A percentile compares a stretch with the other conserved stretches of the same genome.
phyloP scores from a whole-genome alignment of 163 green algal species.

The Scenedesmus sp. region DNA sequence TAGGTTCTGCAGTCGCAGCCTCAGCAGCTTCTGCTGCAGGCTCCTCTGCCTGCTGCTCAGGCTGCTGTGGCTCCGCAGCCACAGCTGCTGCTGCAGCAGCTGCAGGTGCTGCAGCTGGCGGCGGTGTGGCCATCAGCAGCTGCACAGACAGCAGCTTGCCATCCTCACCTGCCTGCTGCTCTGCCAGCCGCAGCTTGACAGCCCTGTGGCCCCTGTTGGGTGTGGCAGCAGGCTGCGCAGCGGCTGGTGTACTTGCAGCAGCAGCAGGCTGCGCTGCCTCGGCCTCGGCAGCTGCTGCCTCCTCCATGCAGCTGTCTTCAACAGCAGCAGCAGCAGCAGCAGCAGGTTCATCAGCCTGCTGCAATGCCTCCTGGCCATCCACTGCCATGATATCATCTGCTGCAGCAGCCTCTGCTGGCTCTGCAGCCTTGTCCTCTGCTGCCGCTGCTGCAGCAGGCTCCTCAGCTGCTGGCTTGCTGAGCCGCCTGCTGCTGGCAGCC shows the following conservation, averaged over 20 bases:
- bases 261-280: background rate
- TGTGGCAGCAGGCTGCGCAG: background rate
- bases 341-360: background rate
- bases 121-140: slow-evolving; percentile 32
- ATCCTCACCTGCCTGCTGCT: background rate
- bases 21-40: background rate
- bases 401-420: background rate
- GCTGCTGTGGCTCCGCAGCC: background rate
- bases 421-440: background rate
- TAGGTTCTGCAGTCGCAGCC: background rate
- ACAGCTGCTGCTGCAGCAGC: slow-evolving; percentile 1
- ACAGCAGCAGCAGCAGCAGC: background rate
- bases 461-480: background rate
- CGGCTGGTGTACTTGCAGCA: background rate
- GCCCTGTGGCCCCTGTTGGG: background rate
- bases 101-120: background rate
- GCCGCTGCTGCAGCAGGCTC: background rate
- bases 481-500: background rate
- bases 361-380: background rate
- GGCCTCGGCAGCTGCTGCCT: background rate
- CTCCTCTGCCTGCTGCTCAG: background rate
- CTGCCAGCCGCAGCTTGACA: slow-evolving; percentile 22
- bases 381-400: background rate
- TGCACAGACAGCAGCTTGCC: slow-evolving; percentile 33
- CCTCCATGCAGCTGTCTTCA: background rate